These are phyloP conservation scores for Pseudogymnoascus sp. DNA, from an alignment of 2,329 filamentous ascomycete genomes.

Conservation along the genomic window DNA sequence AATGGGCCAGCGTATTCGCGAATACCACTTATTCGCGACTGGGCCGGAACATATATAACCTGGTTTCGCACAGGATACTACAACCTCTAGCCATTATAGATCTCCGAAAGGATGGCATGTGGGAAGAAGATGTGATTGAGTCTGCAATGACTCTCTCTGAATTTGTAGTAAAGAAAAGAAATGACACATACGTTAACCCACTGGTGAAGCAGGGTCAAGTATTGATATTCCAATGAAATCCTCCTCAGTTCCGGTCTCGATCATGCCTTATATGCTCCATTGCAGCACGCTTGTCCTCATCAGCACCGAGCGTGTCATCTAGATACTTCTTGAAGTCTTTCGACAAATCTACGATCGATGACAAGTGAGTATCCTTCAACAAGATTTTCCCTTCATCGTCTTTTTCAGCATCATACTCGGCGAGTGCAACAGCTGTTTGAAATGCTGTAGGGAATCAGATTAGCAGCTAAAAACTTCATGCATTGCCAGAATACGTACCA, in stretches of 20 bases:
- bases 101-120: too few species aligned
- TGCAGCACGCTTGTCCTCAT: constrained; percentile 11
- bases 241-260: neutral
- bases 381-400: constrained; percentile 13
- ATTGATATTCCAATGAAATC: neutral
- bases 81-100: too few species aligned
- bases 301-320: neutral
- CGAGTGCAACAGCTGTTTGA: constrained; percentile 16
- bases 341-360: constrained; percentile 13
- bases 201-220: neutral
- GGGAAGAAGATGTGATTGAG: too few species aligned
- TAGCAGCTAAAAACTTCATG: neutral
- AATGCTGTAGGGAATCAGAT: constrained; percentile 10
- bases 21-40: too few species aligned
- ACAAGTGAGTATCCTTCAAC: constrained; percentile 12
- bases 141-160: too few species aligned
- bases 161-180: too few species aligned
- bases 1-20: too few species aligned
- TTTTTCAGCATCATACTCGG: constrained; percentile 16
- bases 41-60: too few species aligned
- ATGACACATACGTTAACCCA: too few species aligned
- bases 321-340: constrained; percentile 15
- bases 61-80: too few species aligned
- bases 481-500: neutral
- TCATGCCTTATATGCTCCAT: neutral